Percentiles rank a stretch among this genome's conserved stretches.
Conservation (phyloP, 2,329 filamentous ascomycete species). For the Cercospora citrullina region DNA sequence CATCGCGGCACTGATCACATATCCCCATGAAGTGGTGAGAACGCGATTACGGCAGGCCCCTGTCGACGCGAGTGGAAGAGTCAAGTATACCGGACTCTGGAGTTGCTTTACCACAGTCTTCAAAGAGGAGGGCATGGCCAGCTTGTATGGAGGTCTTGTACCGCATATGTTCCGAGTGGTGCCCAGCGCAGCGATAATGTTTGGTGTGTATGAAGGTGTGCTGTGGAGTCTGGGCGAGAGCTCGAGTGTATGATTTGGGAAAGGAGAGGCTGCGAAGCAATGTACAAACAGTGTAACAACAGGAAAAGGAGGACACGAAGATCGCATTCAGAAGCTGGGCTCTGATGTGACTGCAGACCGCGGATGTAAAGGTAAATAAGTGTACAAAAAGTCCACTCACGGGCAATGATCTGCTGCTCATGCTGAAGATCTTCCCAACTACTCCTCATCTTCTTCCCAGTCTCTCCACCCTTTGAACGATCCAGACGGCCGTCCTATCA, state of each 20-base stretch:
- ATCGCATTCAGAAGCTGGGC: neutral
- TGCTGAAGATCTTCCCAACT: neutral
- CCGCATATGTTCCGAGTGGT: slow-evolving; percentile 90
- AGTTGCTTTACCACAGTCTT: slow-evolving; percentile 88
- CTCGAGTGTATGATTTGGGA: slow-evolving; percentile 40
- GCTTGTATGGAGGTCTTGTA: slow-evolving; percentile 85
- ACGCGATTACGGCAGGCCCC: slow-evolving; percentile 85
- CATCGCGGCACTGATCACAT: slow-evolving; percentile 78
- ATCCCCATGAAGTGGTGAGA: slow-evolving; percentile 88
- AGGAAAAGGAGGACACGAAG: neutral
- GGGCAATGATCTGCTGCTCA: neutral
- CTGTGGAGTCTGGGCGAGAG: slow-evolving; percentile 50
- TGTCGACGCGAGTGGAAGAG: slow-evolving; percentile 49
- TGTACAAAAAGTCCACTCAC: slow-evolving; percentile 13
- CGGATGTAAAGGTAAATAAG: neutral
- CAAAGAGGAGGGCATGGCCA: slow-evolving; percentile 82
- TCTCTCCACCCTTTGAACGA: neutral
- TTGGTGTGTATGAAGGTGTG: slow-evolving; percentile 74
- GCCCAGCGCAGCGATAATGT: slow-evolving; percentile 93
- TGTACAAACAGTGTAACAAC: slow-evolving; percentile 15
- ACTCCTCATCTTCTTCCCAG: neutral
- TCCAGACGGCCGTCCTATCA: neutral
- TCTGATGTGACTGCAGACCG: neutral
- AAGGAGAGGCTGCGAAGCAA: slow-evolving; percentile 1
- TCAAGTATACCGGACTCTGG: slow-evolving; percentile 83